Base-by-base conservation (phyloP, 306 rosid genomes). In the Ziziphus jujuba region DNA sequence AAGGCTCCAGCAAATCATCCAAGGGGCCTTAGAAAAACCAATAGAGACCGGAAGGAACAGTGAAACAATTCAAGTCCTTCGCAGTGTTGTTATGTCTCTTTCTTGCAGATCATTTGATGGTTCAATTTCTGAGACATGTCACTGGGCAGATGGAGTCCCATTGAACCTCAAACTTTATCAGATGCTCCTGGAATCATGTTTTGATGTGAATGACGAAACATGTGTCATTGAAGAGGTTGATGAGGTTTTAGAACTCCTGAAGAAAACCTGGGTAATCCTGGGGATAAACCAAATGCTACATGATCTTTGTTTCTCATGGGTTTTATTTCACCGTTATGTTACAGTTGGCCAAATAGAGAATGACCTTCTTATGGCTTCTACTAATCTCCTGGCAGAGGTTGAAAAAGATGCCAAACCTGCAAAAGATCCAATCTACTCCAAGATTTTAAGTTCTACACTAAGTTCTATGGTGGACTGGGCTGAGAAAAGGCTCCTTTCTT, bases 61-160 rank as follows among this genome's bases (percentile, higher is more conserved):
- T 3, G 99, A 90, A 72, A 75, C 87, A 10, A 86, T 93, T 81
- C 89, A 86, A 55, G 69, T 49, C 56, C 79, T 93, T 7, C 84
- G 84, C 36, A 73, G 81, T 75, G 76, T 65, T 63, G 95, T 86
- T 58, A 56, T 80, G 75, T 80, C 97, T 61, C 96, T 93, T 77
- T 84, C 95, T 65, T 76, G 79, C 73, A 90, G 97, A 82, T 90
- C 99, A 70, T 75, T 56, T 47, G 87, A 86, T 31, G 95, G 89
- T 43, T 80, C 95, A 61, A 71, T 35, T 77, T 71, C 87, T 0
- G 85, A 87, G 50, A 72, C 79, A 10, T 90, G 92, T 70, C 99
- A 88, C 75, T 93, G 99, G 99, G 97, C 96, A 22, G 99, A 93
- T 70, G 99, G 99, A 70, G 79, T 78, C 79, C 99, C 97, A 2